Conservation (phyloP, 2,329 filamentous ascomycete species). For the Lecanosticta acicola region DNA sequence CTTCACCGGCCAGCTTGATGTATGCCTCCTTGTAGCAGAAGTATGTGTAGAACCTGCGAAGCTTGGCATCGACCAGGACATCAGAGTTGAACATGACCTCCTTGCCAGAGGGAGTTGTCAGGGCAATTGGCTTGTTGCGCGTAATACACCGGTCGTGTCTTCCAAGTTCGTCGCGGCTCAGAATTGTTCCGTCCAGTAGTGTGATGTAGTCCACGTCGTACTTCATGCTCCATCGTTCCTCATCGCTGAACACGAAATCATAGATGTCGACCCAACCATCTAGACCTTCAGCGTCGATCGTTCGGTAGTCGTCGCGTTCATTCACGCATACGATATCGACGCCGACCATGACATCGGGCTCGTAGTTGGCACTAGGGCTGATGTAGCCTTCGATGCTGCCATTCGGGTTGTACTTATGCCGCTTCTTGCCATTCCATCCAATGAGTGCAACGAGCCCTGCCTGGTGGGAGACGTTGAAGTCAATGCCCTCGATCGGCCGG, state of each 20-base stretch:
- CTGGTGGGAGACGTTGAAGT: constrained; percentile 78
- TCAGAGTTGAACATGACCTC: constrained; percentile 38
- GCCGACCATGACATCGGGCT: constrained; percentile 51
- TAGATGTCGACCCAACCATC: constrained; percentile 65
- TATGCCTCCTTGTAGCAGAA: constrained; percentile 79
- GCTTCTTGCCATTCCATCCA: constrained; percentile 40
- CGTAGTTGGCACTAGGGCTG: constrained; percentile 18
- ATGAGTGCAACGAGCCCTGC: constrained; percentile 66
- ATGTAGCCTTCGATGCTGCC: constrained; percentile 27
- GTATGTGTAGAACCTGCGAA: constrained; percentile 68
- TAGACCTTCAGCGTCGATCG: constrained; percentile 59
- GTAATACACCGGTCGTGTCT: constrained; percentile 40
- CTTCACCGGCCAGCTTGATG: constrained; percentile 77
- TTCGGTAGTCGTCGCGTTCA: constrained; percentile 60
- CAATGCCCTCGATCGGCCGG: constrained; percentile 38
- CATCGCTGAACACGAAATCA: constrained; percentile 60
- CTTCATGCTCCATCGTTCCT: constrained; percentile 60
- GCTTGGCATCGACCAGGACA: constrained; percentile 53
- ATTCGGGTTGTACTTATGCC: constrained; percentile 23
- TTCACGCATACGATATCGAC: constrained; percentile 71
- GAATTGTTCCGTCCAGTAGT: constrained; percentile 40
- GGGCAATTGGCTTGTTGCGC: constrained; percentile 35
- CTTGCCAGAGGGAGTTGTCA: constrained; percentile 35
- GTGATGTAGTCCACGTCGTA: constrained; percentile 42
- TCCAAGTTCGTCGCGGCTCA: constrained; percentile 38